Base-by-base conservation (phyloP, 2,329 filamentous ascomycete species). In the Lasiodiplodia sp. region DNA sequence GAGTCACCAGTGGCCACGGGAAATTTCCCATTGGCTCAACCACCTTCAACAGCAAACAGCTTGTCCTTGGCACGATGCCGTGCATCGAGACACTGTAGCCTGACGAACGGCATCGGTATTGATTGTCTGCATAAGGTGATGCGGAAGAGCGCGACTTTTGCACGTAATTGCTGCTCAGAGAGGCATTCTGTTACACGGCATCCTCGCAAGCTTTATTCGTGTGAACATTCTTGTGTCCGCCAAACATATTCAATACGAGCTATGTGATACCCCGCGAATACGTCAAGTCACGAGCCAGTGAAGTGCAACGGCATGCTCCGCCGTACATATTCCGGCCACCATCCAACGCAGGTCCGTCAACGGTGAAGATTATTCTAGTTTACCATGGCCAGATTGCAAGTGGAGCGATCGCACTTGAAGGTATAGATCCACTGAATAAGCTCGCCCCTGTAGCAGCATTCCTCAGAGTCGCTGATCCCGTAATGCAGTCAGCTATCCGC, bases 1-100 rank as follows among this genome's bases (percentile, higher is more conserved):
- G 55, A 47, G 57, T 60, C 57, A 31, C 51, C 57, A 31, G 55
- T 38, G 31, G 55, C 31, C 37, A 38, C 37, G 21, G 18, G 53
- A n/a, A n/a, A 37, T 12, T 38, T 38, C 14, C 31, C 28, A 57
- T 57, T 57, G 31, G 34, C 18, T 14, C 7, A 37, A 23, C 10
- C 2, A 40, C 23, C 34, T 1, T 21, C 18, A 6, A 18, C 28
- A 56, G 55, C 55, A 38, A 57, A 57, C 34, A 57, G 37, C 18
- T 40, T 25, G 21, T 8, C 55, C 31, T 57, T 31, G 34, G 11
- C n/a, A n/a, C 21, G 25, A 21, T 38, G n/a, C 11, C 31, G 55
- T 57, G 55, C 25, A 57, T 38, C 34, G 31, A 40, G 18, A 38
- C 18, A 57, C 31, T 38, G n/a, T 38, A 23, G 10, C 21, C 25